A percentile compares a stretch with the other conserved stretches of the same genome.
Conservation (phyloP, 2,329 filamentous ascomycete species). For the Claviceps pazoutovae region DNA sequence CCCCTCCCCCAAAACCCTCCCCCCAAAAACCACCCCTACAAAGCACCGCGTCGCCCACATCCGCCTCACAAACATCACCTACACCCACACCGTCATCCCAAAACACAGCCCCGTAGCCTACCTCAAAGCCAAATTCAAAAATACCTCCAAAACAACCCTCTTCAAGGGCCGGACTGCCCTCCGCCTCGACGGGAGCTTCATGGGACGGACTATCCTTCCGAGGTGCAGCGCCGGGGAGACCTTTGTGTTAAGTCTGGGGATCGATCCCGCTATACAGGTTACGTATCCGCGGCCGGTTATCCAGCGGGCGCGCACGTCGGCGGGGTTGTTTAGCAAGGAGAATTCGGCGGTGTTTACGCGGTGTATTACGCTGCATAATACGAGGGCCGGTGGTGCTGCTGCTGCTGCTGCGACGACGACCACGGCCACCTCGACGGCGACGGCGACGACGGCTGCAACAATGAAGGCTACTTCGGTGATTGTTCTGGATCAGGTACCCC, state of each 20-base stretch:
- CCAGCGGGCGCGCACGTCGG: slow-evolving; percentile 31
- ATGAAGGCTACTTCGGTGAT: slow-evolving; percentile 27
- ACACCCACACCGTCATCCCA: slow-evolving; percentile 39
- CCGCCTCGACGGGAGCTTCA: slow-evolving; percentile 43
- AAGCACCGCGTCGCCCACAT: slow-evolving; percentile 43
- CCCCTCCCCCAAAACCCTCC: slow-evolving; percentile 36
- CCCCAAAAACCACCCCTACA: slow-evolving; percentile 29
- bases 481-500: slow-evolving; percentile 43
- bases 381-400: slow-evolving; percentile 16
- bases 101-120: slow-evolving; percentile 44
- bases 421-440: too few species aligned
- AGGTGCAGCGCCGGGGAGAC: slow-evolving; percentile 37
- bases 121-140: slow-evolving; percentile 38
- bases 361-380: slow-evolving; percentile 33
- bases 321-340: slow-evolving; percentile 37
- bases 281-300: slow-evolving; percentile 40
- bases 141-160: slow-evolving; percentile 36
- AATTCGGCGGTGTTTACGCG: slow-evolving; percentile 33
- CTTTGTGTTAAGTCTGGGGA: slow-evolving; percentile 38
- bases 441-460: too few species aligned
- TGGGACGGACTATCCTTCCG: slow-evolving; percentile 38
- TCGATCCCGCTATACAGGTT: slow-evolving; percentile 40
- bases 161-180: slow-evolving; percentile 37
- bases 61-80: slow-evolving; percentile 29
- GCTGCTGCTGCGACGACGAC: too few species aligned